Base-by-base conservation (phyloP, 2,329 filamentous ascomycete genomes). In the Fusarium miscanthi region DNA sequence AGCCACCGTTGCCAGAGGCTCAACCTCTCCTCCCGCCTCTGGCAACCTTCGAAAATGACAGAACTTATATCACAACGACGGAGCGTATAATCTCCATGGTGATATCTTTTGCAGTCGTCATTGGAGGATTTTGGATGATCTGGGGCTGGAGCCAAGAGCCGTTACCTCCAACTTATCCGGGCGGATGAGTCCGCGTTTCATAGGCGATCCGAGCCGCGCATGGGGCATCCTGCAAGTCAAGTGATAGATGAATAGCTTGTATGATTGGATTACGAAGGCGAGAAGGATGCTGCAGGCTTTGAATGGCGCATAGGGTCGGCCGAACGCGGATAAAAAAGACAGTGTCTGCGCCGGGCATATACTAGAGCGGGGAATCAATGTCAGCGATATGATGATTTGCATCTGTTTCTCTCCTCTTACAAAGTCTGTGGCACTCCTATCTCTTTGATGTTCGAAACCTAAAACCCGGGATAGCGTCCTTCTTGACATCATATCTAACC, bases 131-230 rank as follows among this genome's bases (percentile, higher is more conserved):
- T n/a, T 48, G 0, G 27, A 31, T 21, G 6, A 48, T 31, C 5
- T 30, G 27, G 45, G 12, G 3, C 45, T 48, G 27, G 43, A 30
- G 27, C 14, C 19, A 9, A 9, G 45, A 48, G 1, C 9, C 43
- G 6, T 1, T 3, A 2, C 25, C 6, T 11, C 43, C 43, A 8
- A 12, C 13, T 6, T 30, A 46, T 2, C 25, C 25, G 9, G 19
- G 9, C 21, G 6, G 5, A 31, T 31, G 14, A 48, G 14, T 12
- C 14, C 16, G 2, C 21, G 9, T 30, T 17, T 2, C 9, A 30
- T 17, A 30, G 4, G 2, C 3, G 3, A 8, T 31, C 10, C 3
- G 7, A 31, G 3, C 6, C 10, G 3, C 7, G 7, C 7, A 0
- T 12, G 2, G 27, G 14, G 10, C 9, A n/a, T 8, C 9, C 7